Percentiles rank a stretch among this genome's conserved stretches.
Conservation (phyloP, 2,329 filamentous ascomycete genomes). For the Epicoccum sorghinum region DNA sequence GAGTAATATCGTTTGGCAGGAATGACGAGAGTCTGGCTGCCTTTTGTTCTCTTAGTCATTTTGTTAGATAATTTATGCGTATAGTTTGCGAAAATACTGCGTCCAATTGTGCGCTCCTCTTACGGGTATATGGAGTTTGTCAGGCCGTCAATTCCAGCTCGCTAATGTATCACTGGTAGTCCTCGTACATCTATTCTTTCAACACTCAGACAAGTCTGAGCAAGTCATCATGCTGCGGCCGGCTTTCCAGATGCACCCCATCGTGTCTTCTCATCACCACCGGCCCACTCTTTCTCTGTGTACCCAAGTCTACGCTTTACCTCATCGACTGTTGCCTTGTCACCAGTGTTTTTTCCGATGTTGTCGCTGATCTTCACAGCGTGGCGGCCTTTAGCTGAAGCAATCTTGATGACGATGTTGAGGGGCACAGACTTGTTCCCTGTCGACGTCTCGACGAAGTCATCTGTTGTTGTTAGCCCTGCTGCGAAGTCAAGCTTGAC, state of each 20-base stretch:
- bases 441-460: constrained; percentile 75
- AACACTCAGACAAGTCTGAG: too few species aligned
- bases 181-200: too few species aligned
- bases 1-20: too few species aligned
- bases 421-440: constrained; percentile 85
- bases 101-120: too few species aligned
- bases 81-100: too few species aligned
- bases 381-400: constrained; percentile 77
- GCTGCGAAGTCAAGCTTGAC: too few species aligned
- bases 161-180: too few species aligned
- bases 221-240: constrained; percentile 19
- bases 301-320: constrained; percentile 90
- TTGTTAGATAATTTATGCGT: too few species aligned
- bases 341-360: constrained; percentile 90
- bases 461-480: constrained; percentile 60
- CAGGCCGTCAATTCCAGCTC: too few species aligned
- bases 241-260: constrained; percentile 66
- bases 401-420: constrained; percentile 98
- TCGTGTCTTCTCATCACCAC: constrained; percentile 80
- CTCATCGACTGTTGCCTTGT: constrained; percentile 75
- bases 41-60: too few species aligned
- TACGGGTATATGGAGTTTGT: too few species aligned
- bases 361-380: constrained; percentile 94
- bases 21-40: not conserved
- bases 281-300: constrained; percentile 80